Percentiles rank a stretch among this genome's conserved stretches.
phyloP scores from a whole-genome alignment of 805 yeast species.

The Cyberlindnera subsufficiens region DNA sequence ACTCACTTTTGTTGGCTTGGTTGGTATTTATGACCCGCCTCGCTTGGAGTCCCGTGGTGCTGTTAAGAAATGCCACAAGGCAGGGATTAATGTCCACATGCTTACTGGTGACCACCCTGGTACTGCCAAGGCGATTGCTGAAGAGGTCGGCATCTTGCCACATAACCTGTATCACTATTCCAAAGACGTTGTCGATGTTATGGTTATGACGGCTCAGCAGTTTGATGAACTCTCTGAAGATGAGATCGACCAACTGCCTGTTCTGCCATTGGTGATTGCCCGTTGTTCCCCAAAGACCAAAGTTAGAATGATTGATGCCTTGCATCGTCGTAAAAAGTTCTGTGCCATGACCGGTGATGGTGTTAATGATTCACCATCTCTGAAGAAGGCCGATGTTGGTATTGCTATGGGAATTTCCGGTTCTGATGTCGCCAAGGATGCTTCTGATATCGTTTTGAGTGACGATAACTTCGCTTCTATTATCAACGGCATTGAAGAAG shows the following conservation, averaged over 20 bases:
- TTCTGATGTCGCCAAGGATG: slow-evolving; percentile 82
- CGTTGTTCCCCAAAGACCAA: slow-evolving; percentile 81
- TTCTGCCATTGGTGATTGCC: slow-evolving; percentile 72
- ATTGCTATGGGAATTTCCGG: slow-evolving; percentile 82
- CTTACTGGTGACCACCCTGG: slow-evolving; percentile 78
- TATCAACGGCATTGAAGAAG: slow-evolving; percentile 73
- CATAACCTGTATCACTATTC: slow-evolving; percentile 50
- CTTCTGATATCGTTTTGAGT: slow-evolving; percentile 68
- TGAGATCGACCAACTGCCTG: slow-evolving; percentile 57
- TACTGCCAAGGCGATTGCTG: slow-evolving; percentile 75
- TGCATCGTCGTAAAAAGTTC: slow-evolving; percentile 54
- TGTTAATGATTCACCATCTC: slow-evolving; percentile 73
- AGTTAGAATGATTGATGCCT: slow-evolving; percentile 76
- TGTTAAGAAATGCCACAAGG: slow-evolving; percentile 61
- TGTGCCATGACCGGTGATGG: slow-evolving; percentile 86
- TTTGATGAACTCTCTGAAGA: slow-evolving; percentile 60
- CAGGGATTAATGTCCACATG: slow-evolving; percentile 79
- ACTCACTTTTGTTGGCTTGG: slow-evolving; percentile 57
- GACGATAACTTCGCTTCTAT: slow-evolving; percentile 80
- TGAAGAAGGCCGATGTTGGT: slow-evolving; percentile 74
- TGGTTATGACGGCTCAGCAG: slow-evolving; percentile 73
- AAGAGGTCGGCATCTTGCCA: slow-evolving; percentile 74
- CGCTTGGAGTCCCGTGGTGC: slow-evolving; percentile 63
- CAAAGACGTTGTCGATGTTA: slow-evolving; percentile 48
- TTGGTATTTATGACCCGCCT: slow-evolving; percentile 81